These are phyloP conservation scores for Termitomyces bulborhizus DNA, from an alignment of 768 basidiomycete genomes.

Conservation along the genomic window DNA sequence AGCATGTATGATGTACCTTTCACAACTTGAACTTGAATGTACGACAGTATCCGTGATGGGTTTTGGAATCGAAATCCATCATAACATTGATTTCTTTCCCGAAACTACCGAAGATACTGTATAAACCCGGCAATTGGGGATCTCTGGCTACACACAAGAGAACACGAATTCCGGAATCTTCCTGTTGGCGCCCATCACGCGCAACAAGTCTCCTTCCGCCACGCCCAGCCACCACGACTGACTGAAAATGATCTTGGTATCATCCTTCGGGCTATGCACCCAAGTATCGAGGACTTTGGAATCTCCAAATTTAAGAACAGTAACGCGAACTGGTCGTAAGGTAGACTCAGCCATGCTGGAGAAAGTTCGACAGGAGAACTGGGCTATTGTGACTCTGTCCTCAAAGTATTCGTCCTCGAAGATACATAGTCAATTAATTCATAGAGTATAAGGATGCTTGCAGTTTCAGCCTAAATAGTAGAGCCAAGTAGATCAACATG, in stretches of 20 bases:
- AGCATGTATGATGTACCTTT: no score
- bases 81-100: neutral
- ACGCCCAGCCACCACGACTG: slow-evolving; percentile 76
- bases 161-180: slow-evolving; percentile 35
- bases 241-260: slow-evolving; percentile 52
- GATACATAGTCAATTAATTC: neutral
- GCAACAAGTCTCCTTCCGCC: slow-evolving; percentile 66
- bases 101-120: neutral
- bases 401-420: slow-evolving; percentile 47
- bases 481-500: neutral
- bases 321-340: slow-evolving; percentile 35
- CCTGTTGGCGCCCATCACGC: slow-evolving; percentile 39
- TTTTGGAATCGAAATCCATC: slow-evolving; percentile 64
- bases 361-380: slow-evolving; percentile 48
- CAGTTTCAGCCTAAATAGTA: neutral
- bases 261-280: slow-evolving; percentile 67
- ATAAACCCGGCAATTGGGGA: slow-evolving; percentile 56
- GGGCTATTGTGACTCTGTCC: slow-evolving; percentile 55
- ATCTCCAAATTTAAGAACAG: slow-evolving; percentile 57
- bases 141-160: slow-evolving; percentile 66
- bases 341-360: slow-evolving; percentile 74
- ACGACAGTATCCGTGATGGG: slow-evolving; percentile 52
- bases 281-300: slow-evolving; percentile 58
- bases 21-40: no score
- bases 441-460: neutral